These are phyloP conservation scores for Sporodiniella umbellata DNA, from an alignment of 371 early-diverging fungal species.

Conservation along the genomic window DNA sequence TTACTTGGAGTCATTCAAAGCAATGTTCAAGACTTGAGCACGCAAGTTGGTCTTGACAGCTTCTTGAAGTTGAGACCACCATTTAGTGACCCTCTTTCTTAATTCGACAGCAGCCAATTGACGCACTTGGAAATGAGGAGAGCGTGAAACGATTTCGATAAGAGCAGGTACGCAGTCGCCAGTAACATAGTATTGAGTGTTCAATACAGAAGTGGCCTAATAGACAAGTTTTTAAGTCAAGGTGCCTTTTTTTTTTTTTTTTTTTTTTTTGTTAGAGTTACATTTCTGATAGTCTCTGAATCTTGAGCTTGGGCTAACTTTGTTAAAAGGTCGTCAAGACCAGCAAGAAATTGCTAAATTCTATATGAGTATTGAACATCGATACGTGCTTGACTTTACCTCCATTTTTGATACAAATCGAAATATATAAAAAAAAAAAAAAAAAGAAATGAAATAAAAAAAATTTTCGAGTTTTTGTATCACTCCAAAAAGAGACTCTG, in stretches of 20 bases:
- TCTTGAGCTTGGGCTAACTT: constrained; percentile 45
- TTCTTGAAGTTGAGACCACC: constrained; percentile 68
- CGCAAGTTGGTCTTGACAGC: constrained; percentile 55
- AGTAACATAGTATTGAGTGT: constrained; percentile 62
- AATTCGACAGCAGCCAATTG: constrained; percentile 91
- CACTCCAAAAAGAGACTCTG: neutral
- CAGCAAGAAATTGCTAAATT: constrained; percentile 37
- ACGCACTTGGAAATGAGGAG: constrained; percentile 63
- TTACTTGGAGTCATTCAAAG: constrained; percentile 71
- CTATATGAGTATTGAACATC: neutral
- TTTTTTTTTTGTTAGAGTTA: constrained; percentile 13
- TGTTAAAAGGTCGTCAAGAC: constrained; percentile 39
- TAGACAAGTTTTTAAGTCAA: neutral
- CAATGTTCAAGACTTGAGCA: constrained; percentile 61
- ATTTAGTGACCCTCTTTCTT: constrained; percentile 70
- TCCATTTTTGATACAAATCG: constrained; percentile 3
- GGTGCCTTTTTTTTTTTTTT: neutral
- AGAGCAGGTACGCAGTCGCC: constrained; percentile 72
- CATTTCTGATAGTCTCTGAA: constrained; percentile 47
- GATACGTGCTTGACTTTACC: neutral
- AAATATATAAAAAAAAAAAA: neutral
- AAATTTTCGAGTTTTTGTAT: neutral
- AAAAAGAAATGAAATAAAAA: neutral
- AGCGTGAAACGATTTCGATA: constrained; percentile 58
- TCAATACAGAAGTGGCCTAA: constrained; percentile 66